Conservation (phyloP, 192 early-diverging fungal genomes). For the Umbelopsis isabellina region DNA sequence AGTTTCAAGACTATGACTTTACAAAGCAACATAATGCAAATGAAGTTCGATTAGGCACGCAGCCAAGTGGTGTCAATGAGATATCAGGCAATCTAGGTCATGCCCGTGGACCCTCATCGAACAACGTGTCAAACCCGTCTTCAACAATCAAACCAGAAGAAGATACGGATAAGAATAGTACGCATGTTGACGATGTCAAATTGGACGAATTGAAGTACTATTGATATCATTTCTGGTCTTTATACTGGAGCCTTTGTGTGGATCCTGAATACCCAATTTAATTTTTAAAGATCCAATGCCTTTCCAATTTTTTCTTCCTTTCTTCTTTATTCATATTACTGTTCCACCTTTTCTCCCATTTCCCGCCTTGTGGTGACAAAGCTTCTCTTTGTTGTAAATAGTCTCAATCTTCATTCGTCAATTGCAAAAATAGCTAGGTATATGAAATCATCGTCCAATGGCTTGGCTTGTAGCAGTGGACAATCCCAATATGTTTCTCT, state of each 20-base stretch:
- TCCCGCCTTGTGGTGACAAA: too few species aligned
- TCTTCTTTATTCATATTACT: too few species aligned
- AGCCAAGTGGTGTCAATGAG: conserved; percentile 2
- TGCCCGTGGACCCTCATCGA: not conserved
- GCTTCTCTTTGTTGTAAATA: too few species aligned
- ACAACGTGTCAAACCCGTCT: not conserved
- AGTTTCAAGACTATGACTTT: conserved; percentile 73
- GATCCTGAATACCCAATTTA: not conserved
- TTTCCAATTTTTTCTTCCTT: too few species aligned
- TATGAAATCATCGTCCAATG: too few species aligned
- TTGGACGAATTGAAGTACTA: not conserved
- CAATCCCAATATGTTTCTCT: too few species aligned
- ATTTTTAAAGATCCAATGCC: not conserved
- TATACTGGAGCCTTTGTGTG: not conserved
- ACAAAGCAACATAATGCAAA: conserved; percentile 43
- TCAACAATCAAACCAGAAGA: not conserved
- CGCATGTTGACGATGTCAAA: not conserved
- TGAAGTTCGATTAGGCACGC: conserved; percentile 1
- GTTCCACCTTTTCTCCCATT: too few species aligned
- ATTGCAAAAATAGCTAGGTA: too few species aligned
- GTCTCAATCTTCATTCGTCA: too few species aligned
- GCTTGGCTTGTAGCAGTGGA: too few species aligned
- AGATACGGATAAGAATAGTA: not conserved
- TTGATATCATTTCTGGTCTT: not conserved
- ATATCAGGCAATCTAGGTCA: conserved; percentile 5